Percentiles rank a stretch among this genome's conserved stretches.
Evolutionary conservation across 2,329 filamentous ascomycete species (phyloP).

Genomic region (Pseudogymnoascus sp.): DNA sequence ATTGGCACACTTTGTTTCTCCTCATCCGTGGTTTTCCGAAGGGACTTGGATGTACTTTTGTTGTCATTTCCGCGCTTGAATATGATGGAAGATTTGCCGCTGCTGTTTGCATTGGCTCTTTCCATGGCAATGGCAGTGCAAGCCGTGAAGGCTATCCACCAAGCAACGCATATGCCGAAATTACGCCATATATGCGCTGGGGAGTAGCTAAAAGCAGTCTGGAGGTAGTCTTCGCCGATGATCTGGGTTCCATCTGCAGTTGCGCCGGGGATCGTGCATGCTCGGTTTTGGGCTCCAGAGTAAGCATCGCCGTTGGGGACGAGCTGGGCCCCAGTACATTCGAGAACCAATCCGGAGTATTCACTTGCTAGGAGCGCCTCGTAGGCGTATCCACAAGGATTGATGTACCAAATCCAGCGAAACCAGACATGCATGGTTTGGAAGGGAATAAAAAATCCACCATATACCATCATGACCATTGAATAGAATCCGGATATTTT

Average conservation of each 20-base stretch:
- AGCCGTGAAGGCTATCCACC: slow-evolving; percentile 52
- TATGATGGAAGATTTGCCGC: slow-evolving; percentile 27
- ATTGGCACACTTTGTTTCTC: slow-evolving; percentile 12
- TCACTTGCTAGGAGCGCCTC: slow-evolving; percentile 65
- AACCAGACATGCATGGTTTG: slow-evolving; percentile 58
- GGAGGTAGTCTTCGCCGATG: slow-evolving; percentile 52
- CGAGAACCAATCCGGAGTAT: slow-evolving; percentile 51
- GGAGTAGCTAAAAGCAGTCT: slow-evolving; percentile 44
- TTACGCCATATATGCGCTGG: slow-evolving; percentile 51
- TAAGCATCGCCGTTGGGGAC: slow-evolving; percentile 46
- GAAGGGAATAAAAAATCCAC: slow-evolving; percentile 56
- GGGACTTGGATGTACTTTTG: slow-evolving; percentile 14
- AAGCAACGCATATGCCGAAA: slow-evolving; percentile 56
- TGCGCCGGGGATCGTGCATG: slow-evolving; percentile 53
- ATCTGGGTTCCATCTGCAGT: slow-evolving; percentile 39
- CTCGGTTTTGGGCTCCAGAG: slow-evolving; percentile 34
- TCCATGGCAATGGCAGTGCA: slow-evolving; percentile 36
- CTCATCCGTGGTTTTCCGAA: slow-evolving; percentile 10
- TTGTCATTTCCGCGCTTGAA: slow-evolving; percentile 50
- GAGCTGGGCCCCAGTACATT: slow-evolving; percentile 43
- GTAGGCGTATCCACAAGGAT: slow-evolving; percentile 64
- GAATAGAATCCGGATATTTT: slow-evolving; percentile 48
- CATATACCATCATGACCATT: slow-evolving; percentile 51
- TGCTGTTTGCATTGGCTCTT: slow-evolving; percentile 15
- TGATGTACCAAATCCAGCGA: slow-evolving; percentile 56